phyloP scores from a whole-genome alignment of 352 stramenopile genomes.

The Pythium myriotylum region DNA sequence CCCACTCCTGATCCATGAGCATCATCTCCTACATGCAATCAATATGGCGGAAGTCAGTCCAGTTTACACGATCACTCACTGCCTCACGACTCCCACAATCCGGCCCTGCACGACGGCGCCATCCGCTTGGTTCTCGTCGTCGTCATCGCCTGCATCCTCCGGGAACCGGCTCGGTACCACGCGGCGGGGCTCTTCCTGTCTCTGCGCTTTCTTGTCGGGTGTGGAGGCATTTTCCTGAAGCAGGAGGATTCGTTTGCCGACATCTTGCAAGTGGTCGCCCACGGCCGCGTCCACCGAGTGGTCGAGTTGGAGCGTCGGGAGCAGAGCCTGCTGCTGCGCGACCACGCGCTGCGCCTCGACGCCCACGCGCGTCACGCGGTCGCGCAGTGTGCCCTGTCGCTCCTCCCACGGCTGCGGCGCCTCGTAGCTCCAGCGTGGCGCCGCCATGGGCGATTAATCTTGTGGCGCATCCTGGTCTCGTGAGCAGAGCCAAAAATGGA shows the following conservation, averaged over 20 bases:
- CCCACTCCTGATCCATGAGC: slow-evolving; percentile 83
- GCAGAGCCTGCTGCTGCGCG: slow-evolving; percentile 52
- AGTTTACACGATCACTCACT: not conserved
- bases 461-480: slow-evolving; percentile 4
- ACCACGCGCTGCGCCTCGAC: slow-evolving; percentile 57
- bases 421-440: slow-evolving; percentile 43
- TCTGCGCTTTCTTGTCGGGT: slow-evolving; percentile 33
- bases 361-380: slow-evolving; percentile 57
- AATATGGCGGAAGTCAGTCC: not conserved
- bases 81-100: slow-evolving; percentile 44
- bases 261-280: slow-evolving; percentile 57
- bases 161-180: slow-evolving; percentile 59
- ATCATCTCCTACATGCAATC: slow-evolving; percentile 52
- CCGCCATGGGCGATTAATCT: slow-evolving; percentile 16
- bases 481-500: slow-evolving; percentile 27
- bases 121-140: slow-evolving; percentile 27
- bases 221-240: slow-evolving; percentile 49
- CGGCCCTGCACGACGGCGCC: slow-evolving; percentile 40
- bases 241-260: slow-evolving; percentile 58
- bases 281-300: slow-evolving; percentile 36
- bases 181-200: slow-evolving; percentile 36
- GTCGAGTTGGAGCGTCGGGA: slow-evolving; percentile 60
- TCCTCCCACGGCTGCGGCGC: slow-evolving; percentile 54
- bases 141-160: slow-evolving; percentile 37
- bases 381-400: slow-evolving; percentile 41